Evolutionary conservation across 768 basidiomycete species (phyloP).

Genomic region (Auricularia cornea): DNA sequence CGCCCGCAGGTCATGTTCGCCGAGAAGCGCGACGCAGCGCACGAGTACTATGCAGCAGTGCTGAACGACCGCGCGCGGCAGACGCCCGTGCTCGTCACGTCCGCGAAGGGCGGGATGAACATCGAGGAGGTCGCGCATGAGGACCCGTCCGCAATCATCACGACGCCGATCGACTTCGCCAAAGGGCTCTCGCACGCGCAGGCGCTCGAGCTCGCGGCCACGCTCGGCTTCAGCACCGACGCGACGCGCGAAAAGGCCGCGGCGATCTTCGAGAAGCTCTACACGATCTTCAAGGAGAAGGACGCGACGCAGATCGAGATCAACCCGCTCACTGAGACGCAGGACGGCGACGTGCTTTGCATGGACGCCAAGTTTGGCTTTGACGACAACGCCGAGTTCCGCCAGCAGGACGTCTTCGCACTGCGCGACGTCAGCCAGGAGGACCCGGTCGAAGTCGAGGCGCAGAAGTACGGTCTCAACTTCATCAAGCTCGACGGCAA

Average conservation of each 20-base stretch:
- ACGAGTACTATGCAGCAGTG: slow-evolving; percentile 97
- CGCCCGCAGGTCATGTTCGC: slow-evolving; percentile 85
- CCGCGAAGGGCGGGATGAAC: slow-evolving; percentile 97
- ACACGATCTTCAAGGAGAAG: slow-evolving; percentile 96
- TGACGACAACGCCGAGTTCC: slow-evolving; percentile 98
- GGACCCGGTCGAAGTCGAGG: slow-evolving; percentile 95
- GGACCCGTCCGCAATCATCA: slow-evolving; percentile 91
- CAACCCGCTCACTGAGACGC: slow-evolving; percentile 91
- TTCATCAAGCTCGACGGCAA: slow-evolving; percentile 98
- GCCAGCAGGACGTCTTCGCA: slow-evolving; percentile 81
- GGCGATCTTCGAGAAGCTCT: slow-evolving; percentile 86
- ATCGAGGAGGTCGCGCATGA: slow-evolving; percentile 98
- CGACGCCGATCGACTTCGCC: slow-evolving; percentile 80
- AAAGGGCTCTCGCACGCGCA: slow-evolving; percentile 67
- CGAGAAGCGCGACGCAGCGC: slow-evolving; percentile 83
- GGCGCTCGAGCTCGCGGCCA: slow-evolving; percentile 73
- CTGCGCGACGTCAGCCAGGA: slow-evolving; percentile 92
- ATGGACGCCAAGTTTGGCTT: slow-evolving; percentile 99
- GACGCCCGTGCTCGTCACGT: slow-evolving; percentile 88
- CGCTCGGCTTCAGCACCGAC: slow-evolving; percentile 78
- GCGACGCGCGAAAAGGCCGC: slow-evolving; percentile 76
- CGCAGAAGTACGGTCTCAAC: slow-evolving; percentile 91
- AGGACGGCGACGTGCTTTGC: slow-evolving; percentile 88
- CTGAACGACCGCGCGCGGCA: slow-evolving; percentile 88
- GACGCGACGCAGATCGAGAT: slow-evolving; percentile 99